Evolutionary conservation across 2,329 filamentous ascomycete genomes (phyloP), one percentile per base, ranked within the genome.

Genomic region (Aspergillus sp.): DNA sequence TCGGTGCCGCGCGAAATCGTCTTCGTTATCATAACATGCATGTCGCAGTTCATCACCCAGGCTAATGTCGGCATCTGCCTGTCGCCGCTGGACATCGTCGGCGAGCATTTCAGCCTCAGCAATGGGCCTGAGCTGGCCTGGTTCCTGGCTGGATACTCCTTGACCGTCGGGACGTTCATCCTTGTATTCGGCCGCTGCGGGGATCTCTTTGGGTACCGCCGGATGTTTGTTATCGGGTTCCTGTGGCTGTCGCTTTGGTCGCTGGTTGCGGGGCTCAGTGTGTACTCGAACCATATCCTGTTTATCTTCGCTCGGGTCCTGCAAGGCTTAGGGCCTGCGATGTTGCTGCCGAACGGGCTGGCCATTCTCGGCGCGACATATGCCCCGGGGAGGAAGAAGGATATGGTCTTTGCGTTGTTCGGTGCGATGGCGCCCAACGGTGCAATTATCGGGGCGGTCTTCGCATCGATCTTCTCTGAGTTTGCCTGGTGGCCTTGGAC

Each of bases 321-420:
- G 3, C 84, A 87, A 60, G 84, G 74, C 3, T 65, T 77, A 6
- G 88, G 87, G 0, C 84, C 85, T 0, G 85, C 86, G 0, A 58
- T 58, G 56, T 41, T 58, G 5, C 51, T 58, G 19, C 56, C 56
- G 1, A 58, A 58, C 12, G 56, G 56, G 0, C 71, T 90, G 21
- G 87, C 86, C 2, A 77, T 90, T 12, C 70, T 90, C 0, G 86
- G 85, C 2, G 75, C 76, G 0, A 79, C 81, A 0, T 89, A 87
- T 62, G 72, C 77, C 0, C 82, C 82, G 0, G 86, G 86, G 0
- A 75, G 71, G 52, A 77, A 80, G 57, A 88, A 88, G 69, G 80
- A 84, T 48, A 82, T 88, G 73, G 79, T 84, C 0, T 87, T 90
- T 62, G 71, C 76, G 0, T 57, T 80, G 9, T 84, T 82, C 57